Evolutionary conservation across 495 filamentous ascomycete genomes (phyloP), one percentile per base, ranked within the genome.

Genomic region (Podospora tetraspora): DNA sequence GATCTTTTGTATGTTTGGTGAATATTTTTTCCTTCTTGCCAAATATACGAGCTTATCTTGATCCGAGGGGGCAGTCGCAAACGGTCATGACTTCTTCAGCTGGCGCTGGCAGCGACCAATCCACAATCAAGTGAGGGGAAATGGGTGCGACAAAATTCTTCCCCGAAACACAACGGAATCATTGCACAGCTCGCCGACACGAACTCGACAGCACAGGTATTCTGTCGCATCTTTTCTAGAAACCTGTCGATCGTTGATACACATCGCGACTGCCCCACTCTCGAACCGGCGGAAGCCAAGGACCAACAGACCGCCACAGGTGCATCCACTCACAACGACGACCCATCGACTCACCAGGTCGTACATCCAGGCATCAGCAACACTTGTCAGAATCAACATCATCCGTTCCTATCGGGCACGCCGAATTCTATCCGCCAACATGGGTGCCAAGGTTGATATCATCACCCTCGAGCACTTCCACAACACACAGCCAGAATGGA

Each of bases 391-490:
- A 19, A 19, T 52, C 37, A 8, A 52, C 10, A 52, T 52, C 43
- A 52, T n/a, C 43, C 43, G 43, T 5, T 52, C 43, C 2, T n/a
- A 6, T 52, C 43, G 19, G 19, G 7, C 43, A 52, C 43, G 43
- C 43, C n/a, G 19, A n/a, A n/a, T 2, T 52, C 16, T 12, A n/a
- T 52, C 43, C 43, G 43, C 58, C 59, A 70, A 62, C 30, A 79
- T 75, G 73, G 68, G 59, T 2, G 30, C 57, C 29, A 62, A 75
- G 1, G 73, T 68, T 32, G 77, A 81, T 67, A 79, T 84, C 23
- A 76, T 86, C 32, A 84, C 81, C 4, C 78, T 86, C 62, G 82
- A 83, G 10, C 85, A 87, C 64, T 81, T 84, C 37, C 68, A 77
- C 63, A 73, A 79, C n/a, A 82, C 77, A 67, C 74, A 85, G 76